Conservation (phyloP, 1,284 basidiomycete species). For the Trametes versicolor region DNA sequence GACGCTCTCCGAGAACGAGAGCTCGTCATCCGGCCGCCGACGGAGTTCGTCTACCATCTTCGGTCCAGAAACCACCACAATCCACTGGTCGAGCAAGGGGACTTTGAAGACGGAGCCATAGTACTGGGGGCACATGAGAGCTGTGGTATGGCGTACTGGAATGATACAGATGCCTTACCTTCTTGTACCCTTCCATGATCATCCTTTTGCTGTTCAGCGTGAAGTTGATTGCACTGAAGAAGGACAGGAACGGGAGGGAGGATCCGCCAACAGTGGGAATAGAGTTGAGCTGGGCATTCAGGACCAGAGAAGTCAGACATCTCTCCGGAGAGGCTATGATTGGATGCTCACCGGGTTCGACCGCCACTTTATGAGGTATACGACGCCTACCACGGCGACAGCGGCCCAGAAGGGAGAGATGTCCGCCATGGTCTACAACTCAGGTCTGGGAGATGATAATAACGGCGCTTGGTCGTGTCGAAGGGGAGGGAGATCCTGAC, state of each 20-base stretch:
- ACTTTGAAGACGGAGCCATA: slow-evolving; percentile 45
- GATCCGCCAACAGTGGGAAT: slow-evolving; percentile 44
- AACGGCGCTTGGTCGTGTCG: neutral
- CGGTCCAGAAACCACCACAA: slow-evolving; percentile 38
- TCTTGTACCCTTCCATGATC: slow-evolving; percentile 39
- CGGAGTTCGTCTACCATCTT: slow-evolving; percentile 43
- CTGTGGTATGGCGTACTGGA: neutral
- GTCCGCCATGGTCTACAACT: slow-evolving; percentile 1
- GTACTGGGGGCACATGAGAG: slow-evolving; percentile 19
- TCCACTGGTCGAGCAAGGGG: slow-evolving; percentile 47
- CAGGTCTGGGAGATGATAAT: neutral
- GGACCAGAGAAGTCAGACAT: neutral
- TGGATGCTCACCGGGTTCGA: slow-evolving; percentile 13
- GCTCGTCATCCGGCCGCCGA: slow-evolving; percentile 43
- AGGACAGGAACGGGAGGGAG: slow-evolving; percentile 40
- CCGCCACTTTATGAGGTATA: slow-evolving; percentile 9
- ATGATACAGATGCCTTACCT: neutral
- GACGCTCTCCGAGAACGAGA: slow-evolving; percentile 41
- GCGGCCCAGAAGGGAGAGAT: neutral
- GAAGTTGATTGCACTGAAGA: slow-evolving; percentile 36
- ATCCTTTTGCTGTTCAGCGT: slow-evolving; percentile 37
- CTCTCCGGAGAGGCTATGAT: neutral
- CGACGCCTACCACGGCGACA: neutral
- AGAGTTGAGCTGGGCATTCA: slow-evolving; percentile 22
- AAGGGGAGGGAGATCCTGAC: neutral